These are phyloP conservation scores for Wickerhamiella siamensis DNA, from an alignment of 805 yeast species.

Conservation along the genomic window DNA sequence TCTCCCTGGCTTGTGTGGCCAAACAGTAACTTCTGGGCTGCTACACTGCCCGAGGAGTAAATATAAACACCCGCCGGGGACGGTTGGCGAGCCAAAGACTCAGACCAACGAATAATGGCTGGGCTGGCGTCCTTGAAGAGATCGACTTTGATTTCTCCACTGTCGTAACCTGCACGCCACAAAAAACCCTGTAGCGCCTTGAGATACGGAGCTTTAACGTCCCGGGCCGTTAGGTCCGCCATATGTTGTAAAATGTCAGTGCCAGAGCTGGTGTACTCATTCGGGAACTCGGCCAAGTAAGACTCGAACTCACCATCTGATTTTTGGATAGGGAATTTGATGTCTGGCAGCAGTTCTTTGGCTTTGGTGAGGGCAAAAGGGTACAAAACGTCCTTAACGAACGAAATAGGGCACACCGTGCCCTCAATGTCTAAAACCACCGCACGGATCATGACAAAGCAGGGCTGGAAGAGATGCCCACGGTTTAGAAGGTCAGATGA, in stretches of 20 bases:
- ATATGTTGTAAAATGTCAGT: conserved; percentile 35
- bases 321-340: conserved; percentile 18
- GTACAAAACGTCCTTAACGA: conserved; percentile 58
- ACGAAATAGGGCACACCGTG: conserved; percentile 80
- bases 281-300: conserved; percentile 36
- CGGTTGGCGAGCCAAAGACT: conserved; percentile 5
- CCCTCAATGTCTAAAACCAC: conserved; percentile 75
- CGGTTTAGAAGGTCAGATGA: background rate
- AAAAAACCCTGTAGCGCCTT: conserved; percentile 72
- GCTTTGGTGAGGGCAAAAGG: conserved; percentile 48
- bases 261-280: conserved; percentile 19
- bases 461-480: background rate
- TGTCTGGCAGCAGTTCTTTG: conserved; percentile 14
- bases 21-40: conserved; percentile 73
- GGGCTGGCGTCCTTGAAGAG: conserved; percentile 57
- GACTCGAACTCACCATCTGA: conserved; percentile 16
- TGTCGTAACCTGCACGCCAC: conserved; percentile 67
- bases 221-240: conserved; percentile 40
- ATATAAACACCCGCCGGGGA: conserved; percentile 37
- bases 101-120: conserved; percentile 34
- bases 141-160: conserved; percentile 68
- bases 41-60: conserved; percentile 80
- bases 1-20: conserved; percentile 35
- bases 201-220: conserved; percentile 62
- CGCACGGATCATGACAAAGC: conserved; percentile 13